These are phyloP conservation scores for Zoysia matrella DNA, from an alignment of 202 grass and related monocot genomes.

Conservation along the genomic window DNA sequence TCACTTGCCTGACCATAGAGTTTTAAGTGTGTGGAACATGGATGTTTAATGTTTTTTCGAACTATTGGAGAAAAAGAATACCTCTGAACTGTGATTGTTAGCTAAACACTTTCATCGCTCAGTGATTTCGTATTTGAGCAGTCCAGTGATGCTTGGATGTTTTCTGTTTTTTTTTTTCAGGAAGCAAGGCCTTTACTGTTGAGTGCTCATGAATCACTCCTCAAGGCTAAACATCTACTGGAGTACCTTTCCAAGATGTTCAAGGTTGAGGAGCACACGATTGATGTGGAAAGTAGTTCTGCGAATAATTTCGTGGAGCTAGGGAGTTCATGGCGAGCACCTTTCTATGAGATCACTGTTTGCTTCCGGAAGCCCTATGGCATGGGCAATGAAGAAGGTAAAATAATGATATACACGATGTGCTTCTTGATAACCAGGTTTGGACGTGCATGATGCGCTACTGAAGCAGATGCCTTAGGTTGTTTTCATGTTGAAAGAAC, in stretches of 20 bases:
- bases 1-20: neutral
- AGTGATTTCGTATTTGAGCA: neutral
- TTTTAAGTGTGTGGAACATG: neutral
- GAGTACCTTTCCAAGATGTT: slow-evolving; percentile 52
- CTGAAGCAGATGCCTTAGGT: slow-evolving; percentile 48
- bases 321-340: slow-evolving; percentile 71
- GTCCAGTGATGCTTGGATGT: slow-evolving; percentile 21
- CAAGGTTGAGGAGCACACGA: slow-evolving; percentile 20
- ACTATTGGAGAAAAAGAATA: slow-evolving; percentile 1
- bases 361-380: slow-evolving; percentile 33
- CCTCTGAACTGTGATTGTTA: neutral
- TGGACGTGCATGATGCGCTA: slow-evolving; percentile 20
- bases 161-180: slow-evolving; percentile 40
- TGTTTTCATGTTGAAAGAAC: slow-evolving; percentile 28
- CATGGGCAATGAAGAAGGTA: slow-evolving; percentile 50
- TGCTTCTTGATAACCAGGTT: slow-evolving; percentile 18
- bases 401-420: neutral
- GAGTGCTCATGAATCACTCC: slow-evolving; percentile 56
- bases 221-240: slow-evolving; percentile 58
- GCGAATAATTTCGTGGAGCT: slow-evolving; percentile 71
- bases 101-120: no score
- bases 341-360: slow-evolving; percentile 75
- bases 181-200: slow-evolving; percentile 69
- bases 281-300: slow-evolving; percentile 33
- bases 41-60: neutral